Conservation (phyloP, 345 rosid genomes). For the Excoecaria agallocha region DNA sequence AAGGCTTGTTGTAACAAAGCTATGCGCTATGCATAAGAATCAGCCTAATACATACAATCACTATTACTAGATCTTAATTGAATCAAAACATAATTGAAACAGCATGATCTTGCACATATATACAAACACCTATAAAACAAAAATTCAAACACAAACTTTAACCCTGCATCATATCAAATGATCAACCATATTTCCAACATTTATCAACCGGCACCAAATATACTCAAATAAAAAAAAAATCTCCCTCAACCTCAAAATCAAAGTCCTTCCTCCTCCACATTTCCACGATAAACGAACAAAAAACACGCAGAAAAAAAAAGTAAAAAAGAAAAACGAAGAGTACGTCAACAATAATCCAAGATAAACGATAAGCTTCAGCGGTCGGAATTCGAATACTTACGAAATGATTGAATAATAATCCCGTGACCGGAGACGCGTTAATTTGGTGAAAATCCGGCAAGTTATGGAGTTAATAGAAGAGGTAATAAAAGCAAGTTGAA, state of each 20-base stretch:
- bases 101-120: background rate
- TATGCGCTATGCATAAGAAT: background rate
- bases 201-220: background rate
- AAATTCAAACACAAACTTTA: background rate
- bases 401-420: background rate
- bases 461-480: background rate
- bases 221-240: constrained; percentile 1
- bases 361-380: background rate
- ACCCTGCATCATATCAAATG: background rate
- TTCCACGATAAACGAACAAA: constrained; percentile 23
- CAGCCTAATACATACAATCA: background rate
- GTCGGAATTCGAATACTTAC: background rate
- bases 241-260: background rate
- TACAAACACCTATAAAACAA: background rate
- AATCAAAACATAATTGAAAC: background rate
- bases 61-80: background rate
- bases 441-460: background rate
- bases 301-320: background rate
- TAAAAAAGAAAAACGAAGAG: background rate
- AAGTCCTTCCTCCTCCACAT: background rate
- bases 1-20: background rate
- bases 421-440: constrained; percentile 9
- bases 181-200: background rate
- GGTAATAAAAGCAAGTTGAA: background rate
- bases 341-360: background rate